A percentile compares a stretch with the other conserved stretches of the same genome.
Conservation (phyloP, 306 rosid species). For the apple (Malus domestica) region ASM211411v1 NC_041805.1:31996501-31997000, state of each 20-base stretch:
- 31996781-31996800: slow-evolving; percentile 65
- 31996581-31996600: slow-evolving; percentile 42
- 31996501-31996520: background rate
- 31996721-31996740: slow-evolving; percentile 60
- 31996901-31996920: slow-evolving; percentile 2
- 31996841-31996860: slow-evolving; percentile 35
- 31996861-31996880: slow-evolving; percentile 50
- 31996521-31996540: slow-evolving; percentile 12
- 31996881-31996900: slow-evolving; percentile 64
- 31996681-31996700: slow-evolving; percentile 29
- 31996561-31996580: slow-evolving; percentile 25
- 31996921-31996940: background rate
- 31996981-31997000: background rate
- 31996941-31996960: background rate
- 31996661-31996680: slow-evolving; percentile 20
- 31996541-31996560: slow-evolving; percentile 41
- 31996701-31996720: slow-evolving; percentile 59
- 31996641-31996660: slow-evolving; percentile 61
- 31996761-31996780: slow-evolving; percentile 46
- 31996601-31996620: slow-evolving; percentile 45
- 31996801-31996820: slow-evolving; percentile 64
- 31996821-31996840: slow-evolving; percentile 64
- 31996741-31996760: slow-evolving; percentile 55
- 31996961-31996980: slow-evolving; percentile 13
- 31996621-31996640: slow-evolving; percentile 52